Conservation (phyloP, 208 protist species). For the Angomonas ambiguus region DNA sequence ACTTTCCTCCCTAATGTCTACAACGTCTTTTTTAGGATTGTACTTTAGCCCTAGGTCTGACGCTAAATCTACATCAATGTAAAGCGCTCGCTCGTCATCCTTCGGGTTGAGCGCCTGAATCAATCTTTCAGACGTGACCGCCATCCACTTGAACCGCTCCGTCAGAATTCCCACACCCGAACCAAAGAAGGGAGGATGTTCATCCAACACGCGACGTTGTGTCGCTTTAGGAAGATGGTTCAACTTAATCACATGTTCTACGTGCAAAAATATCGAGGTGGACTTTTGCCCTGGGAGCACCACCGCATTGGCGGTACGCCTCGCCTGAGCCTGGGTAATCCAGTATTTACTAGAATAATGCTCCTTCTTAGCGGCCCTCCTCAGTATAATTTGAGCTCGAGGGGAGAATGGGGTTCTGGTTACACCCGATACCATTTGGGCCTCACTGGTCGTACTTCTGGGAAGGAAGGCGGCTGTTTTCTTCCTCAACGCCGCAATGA, state of each 20-base stretch:
- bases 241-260: constrained; percentile 74
- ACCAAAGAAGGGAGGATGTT: constrained; percentile 86
- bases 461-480: background rate
- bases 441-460: constrained; percentile 12
- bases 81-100: constrained; percentile 74
- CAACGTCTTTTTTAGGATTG: constrained; percentile 36
- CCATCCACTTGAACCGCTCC: constrained; percentile 75
- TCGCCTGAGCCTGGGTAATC: constrained; percentile 74
- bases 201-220: constrained; percentile 74
- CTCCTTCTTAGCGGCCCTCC: constrained; percentile 24
- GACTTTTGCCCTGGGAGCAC: constrained; percentile 62
- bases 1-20: constrained; percentile 73
- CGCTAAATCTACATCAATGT: constrained; percentile 60
- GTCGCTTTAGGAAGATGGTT: constrained; percentile 37
- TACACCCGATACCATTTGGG: constrained; percentile 74
- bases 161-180: constrained; percentile 85
- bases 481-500: constrained; percentile 5
- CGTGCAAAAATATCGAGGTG: constrained; percentile 65
- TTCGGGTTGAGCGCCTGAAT: constrained; percentile 58
- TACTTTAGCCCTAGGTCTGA: constrained; percentile 49
- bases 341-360: constrained; percentile 67
- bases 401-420: constrained; percentile 71
- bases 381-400: constrained; percentile 44
- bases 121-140: constrained; percentile 70
- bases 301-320: constrained; percentile 63